A percentile compares a stretch with the other conserved stretches of the same genome.
phyloP scores from a whole-genome alignment of 1,284 basidiomycete species.

The Heterobasidion parviporum region DNA sequence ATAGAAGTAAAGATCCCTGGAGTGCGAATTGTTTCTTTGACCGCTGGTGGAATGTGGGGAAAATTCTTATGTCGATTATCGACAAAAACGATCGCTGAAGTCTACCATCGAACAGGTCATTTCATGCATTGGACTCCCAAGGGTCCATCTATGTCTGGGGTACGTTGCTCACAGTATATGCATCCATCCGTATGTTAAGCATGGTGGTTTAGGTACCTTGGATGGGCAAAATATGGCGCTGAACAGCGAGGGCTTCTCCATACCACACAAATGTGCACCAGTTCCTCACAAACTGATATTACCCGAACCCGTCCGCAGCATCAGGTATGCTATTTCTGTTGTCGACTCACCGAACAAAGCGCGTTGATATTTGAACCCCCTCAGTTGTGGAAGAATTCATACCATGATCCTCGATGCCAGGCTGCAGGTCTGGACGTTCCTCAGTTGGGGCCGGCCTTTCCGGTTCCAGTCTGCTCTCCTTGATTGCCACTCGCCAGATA shows the following conservation, averaged over 20 bases:
- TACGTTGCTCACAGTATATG: slow-evolving; percentile 20
- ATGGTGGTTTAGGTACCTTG: slow-evolving; percentile 42
- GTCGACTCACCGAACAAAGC: no score
- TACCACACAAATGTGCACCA: slow-evolving; percentile 37
- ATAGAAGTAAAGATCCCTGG: slow-evolving; percentile 47
- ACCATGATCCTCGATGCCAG: slow-evolving; percentile 54
- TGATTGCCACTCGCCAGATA: slow-evolving; percentile 32
- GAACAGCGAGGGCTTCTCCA: slow-evolving; percentile 48
- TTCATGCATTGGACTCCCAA: slow-evolving; percentile 69
- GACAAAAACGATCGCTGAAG: neutral
- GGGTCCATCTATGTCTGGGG: slow-evolving; percentile 83
- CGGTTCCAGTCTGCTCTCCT: slow-evolving; percentile 44
- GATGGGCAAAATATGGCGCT: slow-evolving; percentile 39
- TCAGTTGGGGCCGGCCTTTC: slow-evolving; percentile 70
- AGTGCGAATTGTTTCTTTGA: slow-evolving; percentile 62
- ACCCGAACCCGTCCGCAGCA: slow-evolving; percentile 44
- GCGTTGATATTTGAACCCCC: neutral
- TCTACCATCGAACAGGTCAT: slow-evolving; percentile 48
- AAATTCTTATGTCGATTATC: neutral
- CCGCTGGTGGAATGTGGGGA: slow-evolving; percentile 74
- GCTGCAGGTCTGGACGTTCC: slow-evolving; percentile 61
- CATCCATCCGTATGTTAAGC: neutral
- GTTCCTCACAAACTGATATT: slow-evolving; percentile 50
- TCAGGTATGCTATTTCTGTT: slow-evolving; percentile 41
- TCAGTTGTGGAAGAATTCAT: slow-evolving; percentile 68